Conservation (phyloP, 176 grass and related monocot genomes). For the Oryza officinalis region DNA sequence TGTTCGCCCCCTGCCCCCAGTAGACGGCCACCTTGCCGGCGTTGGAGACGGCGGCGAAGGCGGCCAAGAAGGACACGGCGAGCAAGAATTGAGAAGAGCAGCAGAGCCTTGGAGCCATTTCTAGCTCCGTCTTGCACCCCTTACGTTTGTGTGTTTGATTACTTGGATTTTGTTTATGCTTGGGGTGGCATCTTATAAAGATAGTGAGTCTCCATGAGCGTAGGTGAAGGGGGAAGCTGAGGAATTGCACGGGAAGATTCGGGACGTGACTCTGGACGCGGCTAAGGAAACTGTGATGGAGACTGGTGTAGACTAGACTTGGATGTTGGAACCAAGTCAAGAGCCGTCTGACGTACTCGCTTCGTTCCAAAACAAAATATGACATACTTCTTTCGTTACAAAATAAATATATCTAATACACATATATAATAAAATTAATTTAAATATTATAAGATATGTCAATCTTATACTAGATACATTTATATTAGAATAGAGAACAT, state of each 20-base stretch:
- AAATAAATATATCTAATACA: too few species aligned
- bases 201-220: not conserved
- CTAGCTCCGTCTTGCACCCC: not conserved
- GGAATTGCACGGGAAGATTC: not conserved
- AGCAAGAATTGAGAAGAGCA: not conserved
- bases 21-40: slow-evolving; percentile 46
- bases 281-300: not conserved
- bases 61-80: not conserved
- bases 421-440: too few species aligned
- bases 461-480: too few species aligned
- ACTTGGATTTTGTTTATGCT: not conserved
- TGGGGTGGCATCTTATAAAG: not conserved
- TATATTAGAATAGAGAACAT: too few species aligned
- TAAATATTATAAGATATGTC: too few species aligned
- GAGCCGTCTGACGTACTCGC: too few species aligned
- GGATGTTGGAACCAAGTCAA: too few species aligned
- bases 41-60: not conserved
- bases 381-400: too few species aligned
- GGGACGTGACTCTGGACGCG: not conserved
- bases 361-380: too few species aligned
- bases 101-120: not conserved
- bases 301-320: not conserved
- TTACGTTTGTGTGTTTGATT: not conserved
- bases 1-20: not conserved
- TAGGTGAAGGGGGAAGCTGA: not conserved